phyloP scores from a whole-genome alignment of 148 eudicot species.

The Diospyros lotus region DNA sequence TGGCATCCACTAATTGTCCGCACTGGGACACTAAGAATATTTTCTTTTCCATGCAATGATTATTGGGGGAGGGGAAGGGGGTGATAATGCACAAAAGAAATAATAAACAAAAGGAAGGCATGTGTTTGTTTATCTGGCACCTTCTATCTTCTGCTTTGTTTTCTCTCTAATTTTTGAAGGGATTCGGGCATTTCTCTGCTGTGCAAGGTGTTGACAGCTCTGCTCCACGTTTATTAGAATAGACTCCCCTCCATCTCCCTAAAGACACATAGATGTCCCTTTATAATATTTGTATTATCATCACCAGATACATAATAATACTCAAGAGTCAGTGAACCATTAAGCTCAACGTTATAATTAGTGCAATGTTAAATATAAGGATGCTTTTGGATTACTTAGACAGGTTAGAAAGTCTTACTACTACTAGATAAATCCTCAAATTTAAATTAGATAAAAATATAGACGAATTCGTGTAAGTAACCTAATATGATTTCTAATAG shows the following conservation, averaged over 20 bases:
- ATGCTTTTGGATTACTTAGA: no score
- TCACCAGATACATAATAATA: not conserved
- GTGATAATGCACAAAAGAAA: constrained; percentile 19
- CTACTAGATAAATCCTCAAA: no score
- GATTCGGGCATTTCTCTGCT: constrained; percentile 11
- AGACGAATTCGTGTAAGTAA: no score
- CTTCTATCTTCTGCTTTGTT: constrained; percentile 16
- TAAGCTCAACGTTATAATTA: no score
- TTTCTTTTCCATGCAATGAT: constrained; percentile 34
- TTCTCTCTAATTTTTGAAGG: not conserved
- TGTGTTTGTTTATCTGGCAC: constrained; percentile 40
- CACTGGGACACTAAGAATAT: not conserved
- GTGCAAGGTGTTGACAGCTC: constrained; percentile 10
- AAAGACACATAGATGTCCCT: not conserved
- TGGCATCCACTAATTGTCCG: constrained; percentile 17
- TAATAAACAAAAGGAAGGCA: constrained; percentile 31
- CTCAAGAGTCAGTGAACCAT: not conserved
- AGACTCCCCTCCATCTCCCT: not conserved
- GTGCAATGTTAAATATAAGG: no score
- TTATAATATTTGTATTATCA: not conserved
- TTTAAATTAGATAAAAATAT: no score
- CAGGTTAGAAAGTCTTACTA: no score
- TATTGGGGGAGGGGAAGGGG: constrained; percentile 7
- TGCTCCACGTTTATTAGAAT: constrained; percentile 19
- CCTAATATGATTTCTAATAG: no score